A percentile compares a stretch with the other conserved stretches of the same genome.
These are phyloP conservation scores for Tetracladium maxilliforme DNA, from an alignment of 2,329 filamentous ascomycete species.

Conservation along the genomic window DNA sequence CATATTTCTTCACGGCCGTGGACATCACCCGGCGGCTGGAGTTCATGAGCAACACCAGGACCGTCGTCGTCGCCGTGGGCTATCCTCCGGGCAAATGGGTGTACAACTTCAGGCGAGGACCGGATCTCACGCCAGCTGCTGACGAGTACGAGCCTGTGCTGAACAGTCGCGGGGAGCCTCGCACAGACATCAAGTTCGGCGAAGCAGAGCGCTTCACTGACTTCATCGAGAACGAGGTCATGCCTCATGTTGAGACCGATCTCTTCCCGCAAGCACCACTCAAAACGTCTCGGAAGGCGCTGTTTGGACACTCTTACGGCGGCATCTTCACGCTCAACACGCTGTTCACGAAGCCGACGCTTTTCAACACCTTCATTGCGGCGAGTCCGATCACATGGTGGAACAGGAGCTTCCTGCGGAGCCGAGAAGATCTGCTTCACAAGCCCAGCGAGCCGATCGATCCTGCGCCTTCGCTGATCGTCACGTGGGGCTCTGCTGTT, in stretches of 20 bases:
- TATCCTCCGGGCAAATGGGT: conserved; percentile 34
- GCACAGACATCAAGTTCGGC: too few species aligned
- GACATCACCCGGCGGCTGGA: conserved; percentile 28
- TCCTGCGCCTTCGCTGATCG: too few species aligned
- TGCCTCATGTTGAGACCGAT: conserved; percentile 14
- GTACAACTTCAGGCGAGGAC: too few species aligned
- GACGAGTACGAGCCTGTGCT: too few species aligned
- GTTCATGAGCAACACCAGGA: conserved; percentile 29
- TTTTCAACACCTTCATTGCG: conserved; percentile 27
- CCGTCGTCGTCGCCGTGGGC: conserved; percentile 31
- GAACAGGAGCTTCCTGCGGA: conserved; percentile 24
- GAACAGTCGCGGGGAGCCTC: too few species aligned
- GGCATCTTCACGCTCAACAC: conserved; percentile 30
- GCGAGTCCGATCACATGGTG: conserved; percentile 31
- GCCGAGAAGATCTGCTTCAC: conserved; percentile 14
- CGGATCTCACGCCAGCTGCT: too few species aligned
- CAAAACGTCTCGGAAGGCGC: conserved; percentile 19
- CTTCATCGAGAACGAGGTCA: conserved; percentile 24
- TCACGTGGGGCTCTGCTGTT: too few species aligned
- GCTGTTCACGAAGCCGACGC: conserved; percentile 20
- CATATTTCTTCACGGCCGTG: conserved; percentile 23
- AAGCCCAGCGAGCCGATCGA: too few species aligned
- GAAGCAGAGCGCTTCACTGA: conserved; percentile 27
- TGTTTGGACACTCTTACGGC: conserved; percentile 33
- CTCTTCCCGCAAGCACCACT: conserved; percentile 14